A percentile compares a stretch with the other conserved stretches of the same genome.
These are phyloP conservation scores for Phytopythium aichiense DNA, from an alignment of 352 stramenopile genomes.

Conservation along the genomic window DNA sequence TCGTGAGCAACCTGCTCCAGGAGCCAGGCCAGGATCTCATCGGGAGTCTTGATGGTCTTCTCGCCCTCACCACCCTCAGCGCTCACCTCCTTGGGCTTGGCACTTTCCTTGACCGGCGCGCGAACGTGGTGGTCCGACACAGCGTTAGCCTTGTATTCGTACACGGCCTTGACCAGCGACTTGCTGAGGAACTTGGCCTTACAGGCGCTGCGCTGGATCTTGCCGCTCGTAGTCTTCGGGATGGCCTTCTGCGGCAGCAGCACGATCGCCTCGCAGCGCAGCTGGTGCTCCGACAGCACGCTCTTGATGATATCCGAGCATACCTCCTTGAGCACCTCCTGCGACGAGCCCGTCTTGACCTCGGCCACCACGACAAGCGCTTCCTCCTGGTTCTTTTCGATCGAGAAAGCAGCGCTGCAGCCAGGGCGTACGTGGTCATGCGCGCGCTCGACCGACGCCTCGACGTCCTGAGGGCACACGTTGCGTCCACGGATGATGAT, in stretches of 20 bases:
- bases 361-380: slow-evolving; percentile 75
- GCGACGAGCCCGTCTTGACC: slow-evolving; percentile 54
- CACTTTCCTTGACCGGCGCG: slow-evolving; percentile 3
- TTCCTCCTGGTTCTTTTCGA: slow-evolving; percentile 77
- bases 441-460: slow-evolving; percentile 58
- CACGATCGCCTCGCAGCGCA: slow-evolving; percentile 73
- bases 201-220: slow-evolving; percentile 71
- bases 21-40: slow-evolving; percentile 73
- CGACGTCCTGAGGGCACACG: slow-evolving; percentile 71
- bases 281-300: slow-evolving; percentile 63
- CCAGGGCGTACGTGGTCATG: slow-evolving; percentile 68
- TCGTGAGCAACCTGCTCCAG: slow-evolving; percentile 61
- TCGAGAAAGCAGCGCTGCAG: slow-evolving; percentile 73
- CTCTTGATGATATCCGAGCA: slow-evolving; percentile 61
- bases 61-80: slow-evolving; percentile 11
- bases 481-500: slow-evolving; percentile 86
- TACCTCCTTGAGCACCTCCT: slow-evolving; percentile 48
- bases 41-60: slow-evolving; percentile 45
- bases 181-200: slow-evolving; percentile 53
- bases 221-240: slow-evolving; percentile 82
- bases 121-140: slow-evolving; percentile 8
- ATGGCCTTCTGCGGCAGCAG: slow-evolving; percentile 66
- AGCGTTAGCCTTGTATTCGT: slow-evolving; percentile 43
- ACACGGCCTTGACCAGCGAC: slow-evolving; percentile 46
- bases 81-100: slow-evolving; percentile 7